phyloP scores from a whole-genome alignment of 2,329 filamentous ascomycete species.

The Colletotrichum sp. region DNA sequence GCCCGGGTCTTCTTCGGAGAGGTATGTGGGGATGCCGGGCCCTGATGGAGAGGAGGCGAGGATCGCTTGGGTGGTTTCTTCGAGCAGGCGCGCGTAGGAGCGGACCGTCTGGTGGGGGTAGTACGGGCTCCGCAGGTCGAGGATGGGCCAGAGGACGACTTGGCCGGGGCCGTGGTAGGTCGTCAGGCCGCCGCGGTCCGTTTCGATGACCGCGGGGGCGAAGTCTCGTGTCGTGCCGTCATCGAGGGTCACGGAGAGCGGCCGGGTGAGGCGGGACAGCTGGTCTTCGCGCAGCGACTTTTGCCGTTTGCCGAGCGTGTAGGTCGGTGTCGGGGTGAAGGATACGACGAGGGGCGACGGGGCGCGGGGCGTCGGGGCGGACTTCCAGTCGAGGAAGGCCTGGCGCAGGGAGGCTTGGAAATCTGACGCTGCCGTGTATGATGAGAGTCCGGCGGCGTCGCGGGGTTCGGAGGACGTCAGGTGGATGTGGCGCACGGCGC shows the following conservation, averaged over 20 bases:
- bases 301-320: constrained; percentile 89
- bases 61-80: constrained; percentile 74
- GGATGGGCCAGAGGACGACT: constrained; percentile 86
- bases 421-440: constrained; percentile 15
- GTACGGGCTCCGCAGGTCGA: constrained; percentile 71
- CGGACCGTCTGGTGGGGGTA: constrained; percentile 70
- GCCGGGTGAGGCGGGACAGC: constrained; percentile 45
- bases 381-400: constrained; percentile 39
- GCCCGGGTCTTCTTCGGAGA: constrained; percentile 79
- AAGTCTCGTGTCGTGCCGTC: constrained; percentile 24
- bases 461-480: background rate
- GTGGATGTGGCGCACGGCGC: constrained; percentile 17
- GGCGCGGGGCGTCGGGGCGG: constrained; percentile 33
- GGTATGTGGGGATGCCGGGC: constrained; percentile 63
- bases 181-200: constrained; percentile 85
- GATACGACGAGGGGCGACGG: constrained; percentile 78
- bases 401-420: constrained; percentile 32
- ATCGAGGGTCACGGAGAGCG: constrained; percentile 39
- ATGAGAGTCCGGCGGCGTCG: background rate
- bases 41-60: constrained; percentile 43
- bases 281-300: constrained; percentile 52
- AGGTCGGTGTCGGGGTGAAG: constrained; percentile 82
- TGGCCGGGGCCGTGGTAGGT: constrained; percentile 97
- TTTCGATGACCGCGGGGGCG: constrained; percentile 68
- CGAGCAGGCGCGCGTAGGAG: constrained; percentile 79